These are phyloP conservation scores for Chrysanthemum seticuspe DNA, from an alignment of 129 eudicot species.

Conservation along the genomic window DNA sequence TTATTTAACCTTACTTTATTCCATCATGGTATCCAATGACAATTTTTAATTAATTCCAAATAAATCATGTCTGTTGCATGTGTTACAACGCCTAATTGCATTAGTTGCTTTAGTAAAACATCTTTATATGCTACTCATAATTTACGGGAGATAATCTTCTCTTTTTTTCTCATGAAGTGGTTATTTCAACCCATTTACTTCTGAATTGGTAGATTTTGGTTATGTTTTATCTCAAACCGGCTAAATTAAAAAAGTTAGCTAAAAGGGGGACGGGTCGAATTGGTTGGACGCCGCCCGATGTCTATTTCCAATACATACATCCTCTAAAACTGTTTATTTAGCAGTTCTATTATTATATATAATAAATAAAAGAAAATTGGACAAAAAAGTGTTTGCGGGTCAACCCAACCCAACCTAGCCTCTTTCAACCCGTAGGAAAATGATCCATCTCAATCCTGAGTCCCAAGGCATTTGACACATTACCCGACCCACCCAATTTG, in stretches of 20 bases:
- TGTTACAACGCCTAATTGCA: conserved; percentile 22
- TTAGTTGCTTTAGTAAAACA: conserved; percentile 16
- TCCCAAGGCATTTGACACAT: not conserved
- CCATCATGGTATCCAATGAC: conserved; percentile 33
- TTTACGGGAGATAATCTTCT: not conserved
- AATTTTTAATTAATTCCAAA: not conserved
- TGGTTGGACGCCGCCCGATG: not conserved
- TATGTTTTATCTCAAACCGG: not conserved
- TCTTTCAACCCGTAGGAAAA: not conserved
- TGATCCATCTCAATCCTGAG: not conserved
- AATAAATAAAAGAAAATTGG: too few species aligned
- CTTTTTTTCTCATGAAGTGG: too few species aligned
- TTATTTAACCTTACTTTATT: conserved; percentile 15
- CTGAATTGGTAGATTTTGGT: not conserved
- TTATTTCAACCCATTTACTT: not conserved
- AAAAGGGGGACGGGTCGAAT: not conserved
- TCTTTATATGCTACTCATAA: conserved; percentile 13
- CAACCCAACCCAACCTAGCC: not conserved
- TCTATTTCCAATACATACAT: not conserved
- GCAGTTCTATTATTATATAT: not conserved
- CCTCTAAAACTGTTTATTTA: not conserved
- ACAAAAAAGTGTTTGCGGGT: not conserved
- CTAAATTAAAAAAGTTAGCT: not conserved
- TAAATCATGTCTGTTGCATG: conserved; percentile 3
- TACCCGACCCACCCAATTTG: not conserved